Evolutionary conservation across 2,329 filamentous ascomycete species (phyloP).

Genomic region (Trichoderma harzianum): DNA sequence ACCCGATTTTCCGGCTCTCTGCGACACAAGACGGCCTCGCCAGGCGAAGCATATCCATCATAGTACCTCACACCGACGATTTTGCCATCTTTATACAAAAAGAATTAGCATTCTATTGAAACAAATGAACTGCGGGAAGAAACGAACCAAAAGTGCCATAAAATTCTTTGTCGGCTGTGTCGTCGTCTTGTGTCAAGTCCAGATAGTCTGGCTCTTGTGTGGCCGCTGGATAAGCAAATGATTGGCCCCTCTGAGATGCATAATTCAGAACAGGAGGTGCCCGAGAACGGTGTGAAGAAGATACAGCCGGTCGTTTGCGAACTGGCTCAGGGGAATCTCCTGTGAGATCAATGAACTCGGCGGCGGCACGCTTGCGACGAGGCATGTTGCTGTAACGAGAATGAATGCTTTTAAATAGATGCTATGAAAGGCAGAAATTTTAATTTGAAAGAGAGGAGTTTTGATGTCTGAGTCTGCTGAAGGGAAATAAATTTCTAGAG

Average conservation of each 20-base stretch:
- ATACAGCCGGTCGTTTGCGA: constrained; percentile 28
- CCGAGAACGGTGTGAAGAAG: constrained; percentile 14
- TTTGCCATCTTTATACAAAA: constrained; percentile 39
- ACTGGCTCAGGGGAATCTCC: constrained; percentile 31
- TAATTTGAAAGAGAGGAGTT: not conserved
- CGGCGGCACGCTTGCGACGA: constrained; percentile 34
- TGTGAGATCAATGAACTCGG: constrained; percentile 41
- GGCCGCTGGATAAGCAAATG: constrained; percentile 1
- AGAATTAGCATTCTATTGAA: not conserved
- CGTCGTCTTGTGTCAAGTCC: constrained; percentile 46
- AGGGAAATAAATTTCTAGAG: not conserved
- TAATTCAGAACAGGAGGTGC: constrained; percentile 11
- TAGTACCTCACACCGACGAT: constrained; percentile 59
- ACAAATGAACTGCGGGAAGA: not conserved
- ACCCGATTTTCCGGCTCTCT: constrained; percentile 64
- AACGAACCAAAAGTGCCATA: constrained; percentile 46
- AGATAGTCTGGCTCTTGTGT: constrained; percentile 38
- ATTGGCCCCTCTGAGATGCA: constrained; percentile 18
- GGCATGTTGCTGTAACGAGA: constrained; percentile 14
- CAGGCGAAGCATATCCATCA: constrained; percentile 56
- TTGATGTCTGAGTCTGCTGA: not conserved
- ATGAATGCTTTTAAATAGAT: not conserved
- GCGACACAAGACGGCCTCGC: constrained; percentile 60
- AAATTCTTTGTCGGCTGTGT: constrained; percentile 41
- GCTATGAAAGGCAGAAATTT: no score